These are phyloP conservation scores for Microsporum canis DNA, from an alignment of 2,329 filamentous ascomycete genomes.

Conservation along the genomic window DNA sequence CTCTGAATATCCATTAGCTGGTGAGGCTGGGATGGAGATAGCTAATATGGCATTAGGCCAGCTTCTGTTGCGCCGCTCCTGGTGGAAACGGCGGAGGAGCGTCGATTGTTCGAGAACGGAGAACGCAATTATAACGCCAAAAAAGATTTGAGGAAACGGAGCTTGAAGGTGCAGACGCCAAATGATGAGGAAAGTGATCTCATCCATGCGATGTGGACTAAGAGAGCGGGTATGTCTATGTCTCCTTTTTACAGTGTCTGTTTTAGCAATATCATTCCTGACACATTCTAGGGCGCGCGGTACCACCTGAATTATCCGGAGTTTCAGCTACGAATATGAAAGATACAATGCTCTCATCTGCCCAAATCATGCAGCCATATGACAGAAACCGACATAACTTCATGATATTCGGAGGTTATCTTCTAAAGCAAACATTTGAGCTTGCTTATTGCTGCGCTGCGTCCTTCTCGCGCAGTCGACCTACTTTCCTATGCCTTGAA, in stretches of 20 bases:
- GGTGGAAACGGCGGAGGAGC: slow-evolving; percentile 54
- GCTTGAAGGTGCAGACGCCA: slow-evolving; percentile 55
- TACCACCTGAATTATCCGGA: background rate
- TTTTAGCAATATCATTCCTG: background rate
- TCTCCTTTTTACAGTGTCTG: background rate
- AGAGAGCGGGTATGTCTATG: slow-evolving; percentile 46
- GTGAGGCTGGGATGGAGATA: background rate
- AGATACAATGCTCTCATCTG: slow-evolving; percentile 51
- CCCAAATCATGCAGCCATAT: slow-evolving; percentile 66
- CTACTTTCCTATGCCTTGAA: slow-evolving; percentile 61
- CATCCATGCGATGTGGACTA: slow-evolving; percentile 63
- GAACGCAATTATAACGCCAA: slow-evolving; percentile 57
- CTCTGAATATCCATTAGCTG: background rate
- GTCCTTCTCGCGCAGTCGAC: slow-evolving; percentile 56
- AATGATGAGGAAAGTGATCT: slow-evolving; percentile 60
- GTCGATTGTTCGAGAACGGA: slow-evolving; percentile 50
- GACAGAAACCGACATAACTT: slow-evolving; percentile 59
- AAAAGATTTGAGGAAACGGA: slow-evolving; percentile 49
- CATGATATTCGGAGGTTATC: slow-evolving; percentile 68
- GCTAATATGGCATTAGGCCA: slow-evolving; percentile 33
- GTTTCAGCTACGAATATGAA: slow-evolving; percentile 46
- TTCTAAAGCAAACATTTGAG: slow-evolving; percentile 64
- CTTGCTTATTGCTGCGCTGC: slow-evolving; percentile 65
- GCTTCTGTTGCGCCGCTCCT: slow-evolving; percentile 51
- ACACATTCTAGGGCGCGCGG: background rate